Conservation (phyloP, 352 stramenopile species). For the Globisporangium cederbergense region DNA sequence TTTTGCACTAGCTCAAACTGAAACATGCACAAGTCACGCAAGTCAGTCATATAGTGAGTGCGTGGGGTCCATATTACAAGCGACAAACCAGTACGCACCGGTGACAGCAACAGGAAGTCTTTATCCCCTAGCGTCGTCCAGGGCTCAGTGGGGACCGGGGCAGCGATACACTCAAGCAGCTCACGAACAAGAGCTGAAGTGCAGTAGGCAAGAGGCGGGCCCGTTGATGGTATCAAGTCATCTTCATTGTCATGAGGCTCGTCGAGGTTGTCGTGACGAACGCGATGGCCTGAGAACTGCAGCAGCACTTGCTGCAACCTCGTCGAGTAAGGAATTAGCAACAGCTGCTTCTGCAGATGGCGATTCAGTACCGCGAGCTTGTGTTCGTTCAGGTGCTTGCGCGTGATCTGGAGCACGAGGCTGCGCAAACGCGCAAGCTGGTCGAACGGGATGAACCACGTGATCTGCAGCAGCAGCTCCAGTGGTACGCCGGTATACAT, state of each 20-base stretch:
- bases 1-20: conserved; percentile 37
- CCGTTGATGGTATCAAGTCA: background rate
- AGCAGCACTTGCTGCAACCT: conserved; percentile 42
- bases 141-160: conserved; percentile 1
- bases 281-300: conserved; percentile 23
- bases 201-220: conserved; percentile 7
- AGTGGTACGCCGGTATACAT: conserved; percentile 21
- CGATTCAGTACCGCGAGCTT: conserved; percentile 47
- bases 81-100: conserved; percentile 25
- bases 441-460: conserved; percentile 68
- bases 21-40: background rate
- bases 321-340: conserved; percentile 34
- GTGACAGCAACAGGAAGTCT: conserved; percentile 26
- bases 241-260: background rate
- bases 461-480: conserved; percentile 37
- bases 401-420: conserved; percentile 54
- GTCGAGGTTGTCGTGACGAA: background rate
- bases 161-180: conserved; percentile 15
- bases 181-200: conserved; percentile 8
- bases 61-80: background rate
- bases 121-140: background rate
- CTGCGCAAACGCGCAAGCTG: conserved; percentile 36
- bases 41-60: conserved; percentile 1
- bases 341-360: conserved; percentile 45
- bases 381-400: conserved; percentile 47